These are phyloP conservation scores for Apiotrichum akiyoshidainum DNA, from an alignment of 1,284 basidiomycete species.

Conservation along the genomic window DNA sequence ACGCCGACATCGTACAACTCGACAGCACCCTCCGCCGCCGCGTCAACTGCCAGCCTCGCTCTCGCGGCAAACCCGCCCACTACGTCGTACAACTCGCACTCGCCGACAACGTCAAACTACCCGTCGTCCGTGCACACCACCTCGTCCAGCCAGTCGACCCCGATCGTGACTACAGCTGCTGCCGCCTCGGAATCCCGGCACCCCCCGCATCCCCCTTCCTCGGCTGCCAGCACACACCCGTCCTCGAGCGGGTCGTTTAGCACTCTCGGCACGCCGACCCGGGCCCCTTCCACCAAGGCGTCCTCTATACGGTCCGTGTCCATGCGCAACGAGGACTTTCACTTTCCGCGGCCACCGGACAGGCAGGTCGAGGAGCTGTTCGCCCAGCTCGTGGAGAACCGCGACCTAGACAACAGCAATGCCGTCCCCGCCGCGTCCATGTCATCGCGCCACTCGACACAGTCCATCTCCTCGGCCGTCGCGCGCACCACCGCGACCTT, in stretches of 20 bases:
- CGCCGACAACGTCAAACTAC: neutral
- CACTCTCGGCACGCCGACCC: constrained; percentile 12
- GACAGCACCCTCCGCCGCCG: neutral
- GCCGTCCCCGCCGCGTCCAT: constrained; percentile 27
- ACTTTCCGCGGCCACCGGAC: constrained; percentile 69
- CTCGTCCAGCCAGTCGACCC: constrained; percentile 17
- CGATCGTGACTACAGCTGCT: constrained; percentile 1
- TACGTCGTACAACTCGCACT: neutral
- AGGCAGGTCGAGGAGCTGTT: constrained; percentile 74
- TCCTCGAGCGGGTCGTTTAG: constrained; percentile 8
- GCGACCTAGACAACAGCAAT: constrained; percentile 56
- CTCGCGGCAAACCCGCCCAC: neutral
- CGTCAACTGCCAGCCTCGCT: neutral
- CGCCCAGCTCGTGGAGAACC: constrained; percentile 65
- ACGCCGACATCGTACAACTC: constrained; percentile 10
- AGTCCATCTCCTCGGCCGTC: constrained; percentile 22
- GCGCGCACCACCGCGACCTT: constrained; percentile 52
- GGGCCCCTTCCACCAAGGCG: constrained; percentile 2
- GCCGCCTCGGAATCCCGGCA: constrained; percentile 1
- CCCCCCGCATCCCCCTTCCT: constrained; percentile 13
- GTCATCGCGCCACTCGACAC: constrained; percentile 25
- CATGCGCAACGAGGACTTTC: constrained; percentile 55
- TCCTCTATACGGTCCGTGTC: neutral
- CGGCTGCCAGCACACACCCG: constrained; percentile 7
- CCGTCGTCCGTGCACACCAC: neutral